Percentiles rank a stretch among this genome's conserved stretches.
Evolutionary conservation across 2,329 filamentous ascomycete genomes (phyloP).

Genomic region (Blastomyces emzantsi): DNA sequence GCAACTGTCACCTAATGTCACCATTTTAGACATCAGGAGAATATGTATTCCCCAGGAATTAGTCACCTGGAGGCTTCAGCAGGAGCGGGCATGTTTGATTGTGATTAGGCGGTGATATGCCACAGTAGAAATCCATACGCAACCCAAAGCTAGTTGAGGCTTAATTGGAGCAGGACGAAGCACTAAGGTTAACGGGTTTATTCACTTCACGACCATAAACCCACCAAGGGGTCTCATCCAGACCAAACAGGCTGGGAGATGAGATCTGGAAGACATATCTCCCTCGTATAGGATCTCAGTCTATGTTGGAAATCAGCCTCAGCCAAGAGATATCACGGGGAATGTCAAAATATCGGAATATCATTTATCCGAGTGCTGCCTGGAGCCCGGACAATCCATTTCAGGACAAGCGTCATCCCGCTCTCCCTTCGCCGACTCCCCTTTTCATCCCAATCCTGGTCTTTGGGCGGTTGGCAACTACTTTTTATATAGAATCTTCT

Average conservation of each 20-base stretch:
- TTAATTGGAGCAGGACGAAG: not conserved
- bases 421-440: not conserved
- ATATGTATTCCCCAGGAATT: not conserved
- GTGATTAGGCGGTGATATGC: not conserved
- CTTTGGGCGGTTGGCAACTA: not conserved
- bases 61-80: not conserved
- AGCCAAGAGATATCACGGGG: not conserved
- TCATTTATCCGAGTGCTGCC: conserved; percentile 1
- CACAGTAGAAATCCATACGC: not conserved
- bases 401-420: not conserved
- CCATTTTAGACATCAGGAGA: not conserved
- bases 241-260: not conserved
- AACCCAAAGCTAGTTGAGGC: not conserved
- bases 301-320: too few relatives aligned
- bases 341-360: not conserved
- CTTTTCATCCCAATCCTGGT: not conserved
- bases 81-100: not conserved
- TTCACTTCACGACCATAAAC: not conserved
- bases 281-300: too few relatives aligned
- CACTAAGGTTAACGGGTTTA: not conserved
- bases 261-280: not conserved
- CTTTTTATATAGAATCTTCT: not conserved
- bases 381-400: not conserved
- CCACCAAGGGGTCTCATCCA: not conserved
- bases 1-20: not conserved